These are phyloP conservation scores for Solanum lycopersicoides DNA, from an alignment of 257 asterid species.

Conservation along the genomic window DNA sequence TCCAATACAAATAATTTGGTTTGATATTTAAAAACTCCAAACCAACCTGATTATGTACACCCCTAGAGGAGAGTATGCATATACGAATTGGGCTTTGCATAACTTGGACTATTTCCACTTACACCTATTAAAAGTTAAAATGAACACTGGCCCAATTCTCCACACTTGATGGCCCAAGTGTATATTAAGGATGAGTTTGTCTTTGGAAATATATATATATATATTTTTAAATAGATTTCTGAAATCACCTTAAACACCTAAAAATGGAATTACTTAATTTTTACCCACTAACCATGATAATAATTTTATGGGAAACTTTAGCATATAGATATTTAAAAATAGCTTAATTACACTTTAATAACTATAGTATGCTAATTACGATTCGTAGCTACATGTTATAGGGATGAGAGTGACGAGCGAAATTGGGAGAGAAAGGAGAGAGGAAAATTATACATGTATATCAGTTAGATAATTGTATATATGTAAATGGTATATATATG, in stretches of 20 bases:
- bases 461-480: not conserved
- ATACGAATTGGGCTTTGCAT: not conserved
- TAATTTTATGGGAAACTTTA: not conserved
- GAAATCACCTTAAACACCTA: not conserved
- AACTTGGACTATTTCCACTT: not conserved
- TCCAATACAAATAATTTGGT: too few relatives aligned
- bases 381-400: too few relatives aligned
- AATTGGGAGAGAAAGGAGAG: too few relatives aligned
- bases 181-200: not conserved
- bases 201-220: not conserved
- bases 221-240: not conserved
- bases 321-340: not conserved
- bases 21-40: too few relatives aligned
- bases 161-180: not conserved
- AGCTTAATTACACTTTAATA: not conserved
- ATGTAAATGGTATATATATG: not conserved
- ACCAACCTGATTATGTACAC: too few relatives aligned
- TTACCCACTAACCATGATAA: not conserved
- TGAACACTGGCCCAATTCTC: not conserved
- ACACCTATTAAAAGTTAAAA: not conserved
- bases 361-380: too few relatives aligned
- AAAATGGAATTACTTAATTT: not conserved
- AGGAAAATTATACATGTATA: too few relatives aligned
- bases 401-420: too few relatives aligned
- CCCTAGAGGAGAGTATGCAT: not conserved